A percentile compares a stretch with the other conserved stretches of the same genome.
Evolutionary conservation across 2,329 filamentous ascomycete genomes (phyloP).

Genomic region (Xylaria sp.): DNA sequence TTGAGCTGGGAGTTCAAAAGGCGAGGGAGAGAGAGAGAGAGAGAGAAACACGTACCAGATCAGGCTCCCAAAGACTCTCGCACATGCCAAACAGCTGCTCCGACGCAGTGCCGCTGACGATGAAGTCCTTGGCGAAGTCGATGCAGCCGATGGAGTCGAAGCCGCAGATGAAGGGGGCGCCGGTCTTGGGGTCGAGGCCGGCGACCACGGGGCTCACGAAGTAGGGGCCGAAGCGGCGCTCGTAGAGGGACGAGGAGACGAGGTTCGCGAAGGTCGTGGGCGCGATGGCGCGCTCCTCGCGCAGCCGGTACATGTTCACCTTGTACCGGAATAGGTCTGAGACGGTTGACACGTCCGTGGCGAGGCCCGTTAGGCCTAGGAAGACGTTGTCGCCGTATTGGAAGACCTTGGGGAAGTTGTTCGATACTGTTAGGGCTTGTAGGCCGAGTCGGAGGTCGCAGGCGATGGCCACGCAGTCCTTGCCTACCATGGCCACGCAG

Average conservation of each 20-base stretch:
- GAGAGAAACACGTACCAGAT: slow-evolving; percentile 74
- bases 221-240: slow-evolving; percentile 94
- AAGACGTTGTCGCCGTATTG: slow-evolving; percentile 95
- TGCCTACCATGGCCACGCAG: slow-evolving; percentile 98
- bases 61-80: slow-evolving; percentile 96
- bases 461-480: slow-evolving; percentile 99
- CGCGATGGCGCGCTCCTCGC: slow-evolving; percentile 96
- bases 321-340: slow-evolving; percentile 99
- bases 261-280: slow-evolving; percentile 97
- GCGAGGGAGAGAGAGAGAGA: neutral
- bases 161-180: slow-evolving; percentile 96
- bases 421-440: slow-evolving; percentile 95
- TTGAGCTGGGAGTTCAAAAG: no score
- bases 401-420: slow-evolving; percentile 99
- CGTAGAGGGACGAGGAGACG: slow-evolving; percentile 90
- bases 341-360: slow-evolving; percentile 94
- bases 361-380: slow-evolving; percentile 93
- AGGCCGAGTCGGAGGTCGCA: slow-evolving; percentile 98
- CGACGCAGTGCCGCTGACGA: slow-evolving; percentile 93
- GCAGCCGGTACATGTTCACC: slow-evolving; percentile 99
- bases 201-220: slow-evolving; percentile 96
- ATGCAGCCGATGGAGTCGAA: slow-evolving; percentile 99
- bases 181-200: slow-evolving; percentile 92
- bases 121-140: slow-evolving; percentile 99
- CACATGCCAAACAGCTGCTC: slow-evolving; percentile 99